phyloP scores from a whole-genome alignment of 768 basidiomycete species.

The Lentinula detonsa region DNA sequence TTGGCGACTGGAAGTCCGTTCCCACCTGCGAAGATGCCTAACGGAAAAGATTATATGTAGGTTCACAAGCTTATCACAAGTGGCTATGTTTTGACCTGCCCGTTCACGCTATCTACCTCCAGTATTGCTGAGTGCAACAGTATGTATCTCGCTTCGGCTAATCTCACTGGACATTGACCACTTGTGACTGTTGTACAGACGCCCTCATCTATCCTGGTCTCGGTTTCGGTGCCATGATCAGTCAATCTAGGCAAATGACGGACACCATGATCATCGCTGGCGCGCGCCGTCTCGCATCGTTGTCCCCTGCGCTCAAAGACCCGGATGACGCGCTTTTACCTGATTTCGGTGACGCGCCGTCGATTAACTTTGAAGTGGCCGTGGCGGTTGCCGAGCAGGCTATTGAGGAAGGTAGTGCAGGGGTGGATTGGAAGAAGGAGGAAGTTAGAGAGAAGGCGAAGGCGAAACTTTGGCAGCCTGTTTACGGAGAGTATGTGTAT shows the following conservation, averaged over 20 bases:
- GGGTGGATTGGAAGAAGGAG: constrained; percentile 51
- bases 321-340: constrained; percentile 70
- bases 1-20: constrained; percentile 86
- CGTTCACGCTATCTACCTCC: background rate
- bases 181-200: constrained; percentile 25
- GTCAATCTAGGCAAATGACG: constrained; percentile 56
- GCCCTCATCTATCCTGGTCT: constrained; percentile 83
- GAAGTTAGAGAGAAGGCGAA: constrained; percentile 48
- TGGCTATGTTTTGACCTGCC: background rate
- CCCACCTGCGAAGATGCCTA: constrained; percentile 59
- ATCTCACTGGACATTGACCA: no score
- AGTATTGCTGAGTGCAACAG: constrained; percentile 76
- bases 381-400: constrained; percentile 78
- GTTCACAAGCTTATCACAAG: constrained; percentile 16
- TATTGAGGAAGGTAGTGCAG: constrained; percentile 62
- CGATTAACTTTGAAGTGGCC: constrained; percentile 75
- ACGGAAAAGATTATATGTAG: constrained; percentile 61
- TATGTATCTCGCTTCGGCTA: constrained; percentile 15
- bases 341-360: constrained; percentile 67
- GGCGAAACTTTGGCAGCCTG: constrained; percentile 55
- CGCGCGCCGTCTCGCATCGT: constrained; percentile 62
- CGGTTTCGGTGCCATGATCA: constrained; percentile 73
- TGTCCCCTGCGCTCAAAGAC: constrained; percentile 71
- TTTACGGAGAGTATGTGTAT: constrained; percentile 61
- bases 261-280: constrained; percentile 90